Base-by-base conservation (phyloP, 192 early-diverging fungal genomes). In the Kickxella alabastrina region DNA sequence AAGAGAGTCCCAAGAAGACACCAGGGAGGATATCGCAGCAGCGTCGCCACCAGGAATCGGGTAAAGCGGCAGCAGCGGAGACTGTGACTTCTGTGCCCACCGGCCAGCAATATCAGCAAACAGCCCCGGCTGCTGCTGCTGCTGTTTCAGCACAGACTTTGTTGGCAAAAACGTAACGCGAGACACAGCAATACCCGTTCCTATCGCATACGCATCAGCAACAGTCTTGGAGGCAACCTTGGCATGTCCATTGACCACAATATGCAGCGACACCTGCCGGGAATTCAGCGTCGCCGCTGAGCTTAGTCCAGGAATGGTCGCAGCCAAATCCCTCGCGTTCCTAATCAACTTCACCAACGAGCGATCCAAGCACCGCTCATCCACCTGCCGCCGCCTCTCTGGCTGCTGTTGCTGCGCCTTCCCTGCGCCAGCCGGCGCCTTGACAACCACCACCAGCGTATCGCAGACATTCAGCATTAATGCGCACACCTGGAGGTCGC, bases 401-500 rank as follows among this genome's bases (percentile, higher is more conserved):
- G 19, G 3, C 13, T 22, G 5, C 19, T 23, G 19, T 13, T 23
- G 21, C 41, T 22, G 4, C 10, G 17, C 18, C 19, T 22, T 7
- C 17, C 28, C 2, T 38, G 29, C 14, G 44, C 39, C 34, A 14
- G 17, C 52, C 42, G 54, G 15, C 2, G 57, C 55, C 24, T n/a
- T n/a, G n/a, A 74, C 54, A 31, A 62, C 27, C 4, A 74, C 63
- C 18, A 74, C 7, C 18, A 74, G 27, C 0, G 47, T 43, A 35
- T 66, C 59, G 47, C 70, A 59, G 23, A 58, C 34, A n/a, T 58
- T 63, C 37, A 74, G 54, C 46, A 67, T 10, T 10, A 60, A 49
- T 41, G 48, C 23, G 0, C 55, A 43, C 10, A 67, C 17, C 51
- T 74, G 70, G 47, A 74, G n/a, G 28, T 59, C 53, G 39, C 59